Evolutionary conservation across 306 rosid genomes (phyloP), one percentile per base, ranked within the genome.

Genomic region (Trifolium pratense): DNA sequence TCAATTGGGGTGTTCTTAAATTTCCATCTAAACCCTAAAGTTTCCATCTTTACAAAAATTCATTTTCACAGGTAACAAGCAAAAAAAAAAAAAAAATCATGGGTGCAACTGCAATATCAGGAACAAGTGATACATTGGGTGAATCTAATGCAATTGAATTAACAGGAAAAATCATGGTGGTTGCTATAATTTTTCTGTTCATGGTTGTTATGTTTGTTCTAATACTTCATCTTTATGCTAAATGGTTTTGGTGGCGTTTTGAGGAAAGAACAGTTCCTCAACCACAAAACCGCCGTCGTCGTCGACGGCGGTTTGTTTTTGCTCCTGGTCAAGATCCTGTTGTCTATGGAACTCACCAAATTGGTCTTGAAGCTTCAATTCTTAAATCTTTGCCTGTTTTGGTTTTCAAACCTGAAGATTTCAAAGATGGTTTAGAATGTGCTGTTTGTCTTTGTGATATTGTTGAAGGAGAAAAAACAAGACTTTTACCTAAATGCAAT

Each of bases 401-500:
- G 17, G 61, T 2, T 91, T 87, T 75, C 75, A 75, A 16, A 68
- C 88, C 1, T 11, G 78, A 88, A 39, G 85, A 90, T n/a, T 95
- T 88, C 89, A 89, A 88, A 79, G 96, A 91, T 14, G 97, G 92
- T 9, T 86, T 95, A 59, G 97, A 95, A 77, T 95, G 99, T 63
- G 91, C 97, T 2, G 97, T 95, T 71, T 95, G 99, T 34, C 90
- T 95, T 66, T 84, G 93, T 60, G 97, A 91, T 58, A 79, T 95
- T 48, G 96, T 69, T 23, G 32, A 87, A 25, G 99, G 93, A 0
- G 97, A 94, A 43, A 89, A 84, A n/a, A 82, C 89, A 0, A 86
- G 97, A 64, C 76, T 91, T 68, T 86, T 94, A 20, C 96, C 95
- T 0, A 87, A 86, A 75, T 95, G 99, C 78, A 91, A 81, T 79